phyloP scores from a whole-genome alignment of 805 yeast species.

The Candida vaughaniae region DNA sequence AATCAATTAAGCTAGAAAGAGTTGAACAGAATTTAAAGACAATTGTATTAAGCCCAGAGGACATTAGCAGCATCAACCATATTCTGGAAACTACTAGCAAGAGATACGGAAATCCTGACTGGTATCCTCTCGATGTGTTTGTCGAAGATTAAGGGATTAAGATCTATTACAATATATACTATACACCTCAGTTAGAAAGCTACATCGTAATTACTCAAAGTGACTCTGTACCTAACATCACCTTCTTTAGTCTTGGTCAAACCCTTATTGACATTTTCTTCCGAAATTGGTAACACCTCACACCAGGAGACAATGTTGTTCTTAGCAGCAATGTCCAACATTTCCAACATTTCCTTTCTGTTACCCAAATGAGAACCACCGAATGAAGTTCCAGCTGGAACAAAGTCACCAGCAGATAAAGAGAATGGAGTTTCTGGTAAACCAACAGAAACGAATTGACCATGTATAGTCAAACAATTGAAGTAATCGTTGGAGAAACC shows the following conservation, averaged over 20 bases:
- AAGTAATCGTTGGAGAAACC: constrained; percentile 32
- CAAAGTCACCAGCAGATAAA: constrained; percentile 52
- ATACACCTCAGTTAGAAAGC: too few relatives aligned
- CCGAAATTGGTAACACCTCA: constrained; percentile 56
- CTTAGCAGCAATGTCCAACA: constrained; percentile 64
- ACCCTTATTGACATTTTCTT: constrained; percentile 52
- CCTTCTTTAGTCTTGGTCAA: constrained; percentile 53
- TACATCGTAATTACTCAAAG: constrained; percentile 51
- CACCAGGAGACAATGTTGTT: constrained; percentile 61
- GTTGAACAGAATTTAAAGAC: constrained; percentile 34
- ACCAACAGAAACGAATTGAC: constrained; percentile 64
- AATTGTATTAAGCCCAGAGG: constrained; percentile 31
- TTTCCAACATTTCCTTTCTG: constrained; percentile 61
- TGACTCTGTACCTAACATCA: constrained; percentile 64
- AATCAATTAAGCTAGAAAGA: constrained; percentile 25
- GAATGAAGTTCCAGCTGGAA: constrained; percentile 48
- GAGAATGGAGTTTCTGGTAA: constrained; percentile 51
- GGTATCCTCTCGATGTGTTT: constrained; percentile 18
- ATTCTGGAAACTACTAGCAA: constrained; percentile 23
- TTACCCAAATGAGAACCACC: constrained; percentile 64
- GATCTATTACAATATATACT: too few relatives aligned
- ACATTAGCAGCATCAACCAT: constrained; percentile 28
- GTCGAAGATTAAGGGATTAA: neutral
- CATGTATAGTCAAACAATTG: constrained; percentile 53
- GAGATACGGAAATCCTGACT: constrained; percentile 34